These are phyloP conservation scores for Pichia ethanolica DNA, from an alignment of 805 yeast species.

Conservation along the genomic window DNA sequence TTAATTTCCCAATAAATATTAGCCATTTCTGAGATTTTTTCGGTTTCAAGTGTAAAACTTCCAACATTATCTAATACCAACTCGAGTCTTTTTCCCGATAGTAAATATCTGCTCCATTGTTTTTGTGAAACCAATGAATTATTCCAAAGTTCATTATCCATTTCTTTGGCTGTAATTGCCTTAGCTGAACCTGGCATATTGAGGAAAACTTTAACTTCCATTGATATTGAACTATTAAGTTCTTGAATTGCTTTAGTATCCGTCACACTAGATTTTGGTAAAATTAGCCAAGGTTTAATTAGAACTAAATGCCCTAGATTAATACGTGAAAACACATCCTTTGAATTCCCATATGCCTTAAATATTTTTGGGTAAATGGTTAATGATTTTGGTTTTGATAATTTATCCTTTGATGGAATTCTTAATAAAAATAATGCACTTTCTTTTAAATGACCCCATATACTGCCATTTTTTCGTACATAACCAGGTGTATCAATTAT, in stretches of 20 bases:
- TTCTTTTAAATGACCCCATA: constrained; percentile 13
- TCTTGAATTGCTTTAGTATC: neutral
- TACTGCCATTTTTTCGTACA: constrained; percentile 16
- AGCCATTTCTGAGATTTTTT: neutral
- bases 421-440: constrained; percentile 7
- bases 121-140: neutral
- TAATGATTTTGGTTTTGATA: neutral
- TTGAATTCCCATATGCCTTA: no score
- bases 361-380: neutral
- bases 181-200: constrained; percentile 1
- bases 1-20: constrained; percentile 6
- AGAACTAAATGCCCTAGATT: neutral
- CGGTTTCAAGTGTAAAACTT: neutral
- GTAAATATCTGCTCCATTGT: neutral
- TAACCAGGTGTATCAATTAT: constrained; percentile 27
- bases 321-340: neutral
- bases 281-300: constrained; percentile 6
- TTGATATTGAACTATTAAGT: no score
- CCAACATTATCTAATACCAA: constrained; percentile 8
- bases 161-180: neutral
- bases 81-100: neutral
- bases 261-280: neutral
- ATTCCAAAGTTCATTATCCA: no score
- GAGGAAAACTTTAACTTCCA: neutral
- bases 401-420: neutral